These are phyloP conservation scores for Verticillium tricorpus DNA, from an alignment of 2,329 filamentous ascomycete genomes.

Conservation along the genomic window DNA sequence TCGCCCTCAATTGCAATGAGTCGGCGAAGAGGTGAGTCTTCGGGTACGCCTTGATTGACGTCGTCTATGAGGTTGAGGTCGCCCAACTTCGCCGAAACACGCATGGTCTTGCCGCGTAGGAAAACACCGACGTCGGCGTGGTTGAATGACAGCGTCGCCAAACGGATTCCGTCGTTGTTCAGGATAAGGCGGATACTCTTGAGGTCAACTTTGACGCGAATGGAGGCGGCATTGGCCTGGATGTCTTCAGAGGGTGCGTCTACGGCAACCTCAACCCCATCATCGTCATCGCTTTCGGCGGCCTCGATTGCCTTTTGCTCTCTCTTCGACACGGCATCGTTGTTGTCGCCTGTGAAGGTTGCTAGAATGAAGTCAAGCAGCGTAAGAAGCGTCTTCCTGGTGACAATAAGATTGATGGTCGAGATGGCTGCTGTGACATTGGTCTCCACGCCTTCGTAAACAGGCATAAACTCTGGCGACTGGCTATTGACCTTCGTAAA, in stretches of 20 bases:
- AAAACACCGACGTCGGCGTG: conserved; percentile 91
- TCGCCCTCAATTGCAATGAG: conserved; percentile 94
- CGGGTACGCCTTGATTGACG: conserved; percentile 82
- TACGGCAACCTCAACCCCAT: conserved; percentile 26
- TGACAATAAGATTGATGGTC: conserved; percentile 94
- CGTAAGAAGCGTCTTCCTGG: conserved; percentile 85
- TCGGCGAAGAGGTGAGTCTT: conserved; percentile 74
- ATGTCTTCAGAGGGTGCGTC: conserved; percentile 6
- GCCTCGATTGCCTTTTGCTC: conserved; percentile 30
- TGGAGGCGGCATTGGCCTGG: conserved; percentile 57
- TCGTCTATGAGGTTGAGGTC: conserved; percentile 89
- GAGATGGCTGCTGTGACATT: conserved; percentile 89
- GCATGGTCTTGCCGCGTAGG: conserved; percentile 79
- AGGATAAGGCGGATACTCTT: conserved; percentile 92
- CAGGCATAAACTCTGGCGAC: conserved; percentile 88
- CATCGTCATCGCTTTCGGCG: conserved; percentile 28
- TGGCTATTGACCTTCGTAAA: conserved; percentile 84
- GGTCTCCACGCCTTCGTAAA: conserved; percentile 89
- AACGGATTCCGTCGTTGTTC: conserved; percentile 93
- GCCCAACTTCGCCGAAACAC: conserved; percentile 79
- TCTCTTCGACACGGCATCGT: conserved; percentile 25
- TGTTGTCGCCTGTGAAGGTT: conserved; percentile 71
- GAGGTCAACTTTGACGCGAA: conserved; percentile 88
- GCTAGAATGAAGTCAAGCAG: conserved; percentile 89
- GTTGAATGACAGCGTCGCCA: conserved; percentile 88